These are phyloP conservation scores for Citrus reticulata DNA, from an alignment of 345 rosid genomes.

Conservation along the genomic window DNA sequence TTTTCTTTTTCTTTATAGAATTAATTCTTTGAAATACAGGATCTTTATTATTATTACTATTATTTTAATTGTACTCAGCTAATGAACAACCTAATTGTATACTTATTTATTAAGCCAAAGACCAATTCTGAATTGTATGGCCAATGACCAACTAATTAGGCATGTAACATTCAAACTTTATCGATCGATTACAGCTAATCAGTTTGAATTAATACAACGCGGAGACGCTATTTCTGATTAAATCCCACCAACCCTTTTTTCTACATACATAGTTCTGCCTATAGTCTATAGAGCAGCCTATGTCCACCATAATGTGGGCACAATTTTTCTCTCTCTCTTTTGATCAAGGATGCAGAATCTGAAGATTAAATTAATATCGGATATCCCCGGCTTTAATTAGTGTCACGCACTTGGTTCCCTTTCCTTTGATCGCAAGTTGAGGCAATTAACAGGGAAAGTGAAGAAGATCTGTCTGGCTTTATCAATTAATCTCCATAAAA, in stretches of 20 bases:
- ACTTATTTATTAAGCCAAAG: background rate
- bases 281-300: background rate
- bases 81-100: background rate
- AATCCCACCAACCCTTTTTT: background rate
- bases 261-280: background rate
- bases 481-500: too few relatives aligned
- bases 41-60: background rate
- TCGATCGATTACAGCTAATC: slow-evolving; percentile 21
- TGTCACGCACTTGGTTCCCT: background rate
- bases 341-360: background rate
- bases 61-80: background rate
- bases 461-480: background rate
- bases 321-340: background rate
- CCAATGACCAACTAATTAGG: background rate
- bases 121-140: slow-evolving; percentile 2
- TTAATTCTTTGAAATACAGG: slow-evolving; percentile 20
- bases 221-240: background rate
- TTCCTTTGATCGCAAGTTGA: background rate
- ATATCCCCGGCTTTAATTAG: background rate
- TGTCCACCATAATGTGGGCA: background rate
- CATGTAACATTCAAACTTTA: background rate
- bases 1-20: too few relatives aligned
- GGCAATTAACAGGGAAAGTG: background rate
- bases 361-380: too few relatives aligned
- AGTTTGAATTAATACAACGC: slow-evolving; percentile 13